Evolutionary conservation across 1,284 basidiomycete genomes (phyloP).

Genomic region (Fistulina hepatica): DNA sequence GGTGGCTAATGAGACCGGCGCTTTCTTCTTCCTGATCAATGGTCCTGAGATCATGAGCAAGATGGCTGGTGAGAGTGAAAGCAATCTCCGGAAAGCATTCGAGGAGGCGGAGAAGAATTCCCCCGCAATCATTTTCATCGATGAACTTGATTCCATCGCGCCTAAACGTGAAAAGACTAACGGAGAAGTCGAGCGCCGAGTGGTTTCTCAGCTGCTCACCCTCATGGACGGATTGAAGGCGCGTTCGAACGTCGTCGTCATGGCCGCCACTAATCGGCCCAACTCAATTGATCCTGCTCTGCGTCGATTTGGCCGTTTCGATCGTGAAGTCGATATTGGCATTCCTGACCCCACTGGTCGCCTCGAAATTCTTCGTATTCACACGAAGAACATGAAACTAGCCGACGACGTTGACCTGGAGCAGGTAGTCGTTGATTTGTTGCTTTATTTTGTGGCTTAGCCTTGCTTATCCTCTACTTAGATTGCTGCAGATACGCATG

Average conservation of each 20-base stretch:
- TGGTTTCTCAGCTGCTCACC: conserved; percentile 95
- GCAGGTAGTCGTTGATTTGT: conserved; percentile 42
- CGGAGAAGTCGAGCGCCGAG: conserved; percentile 98
- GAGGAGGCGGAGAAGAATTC: conserved; percentile 99
- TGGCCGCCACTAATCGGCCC: conserved; percentile 98
- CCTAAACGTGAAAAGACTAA: conserved; percentile 99
- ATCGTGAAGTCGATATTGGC: conserved; percentile 98
- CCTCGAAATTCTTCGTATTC: conserved; percentile 95
- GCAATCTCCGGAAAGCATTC: conserved; percentile 95
- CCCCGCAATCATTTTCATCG: conserved; percentile 99
- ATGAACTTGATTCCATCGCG: conserved; percentile 98
- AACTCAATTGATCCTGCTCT: conserved; percentile 99
- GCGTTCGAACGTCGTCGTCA: conserved; percentile 97
- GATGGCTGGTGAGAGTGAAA: conserved; percentile 98
- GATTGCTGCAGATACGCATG: conserved; percentile 98
- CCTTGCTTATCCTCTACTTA: conserved; percentile 20
- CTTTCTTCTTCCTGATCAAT: conserved; percentile 99
- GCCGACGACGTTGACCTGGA: conserved; percentile 97
- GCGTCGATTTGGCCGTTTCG: conserved; percentile 96
- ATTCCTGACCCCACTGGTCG: conserved; percentile 98
- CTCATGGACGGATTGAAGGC: conserved; percentile 99
- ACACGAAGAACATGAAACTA: conserved; percentile 99
- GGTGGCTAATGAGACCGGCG: conserved; percentile 98
- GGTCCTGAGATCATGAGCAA: conserved; percentile 99
- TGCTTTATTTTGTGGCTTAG: conserved; percentile 1